These are phyloP conservation scores for Botrytis medusae DNA, from an alignment of 2,329 filamentous ascomycete species.

Conservation along the genomic window DNA sequence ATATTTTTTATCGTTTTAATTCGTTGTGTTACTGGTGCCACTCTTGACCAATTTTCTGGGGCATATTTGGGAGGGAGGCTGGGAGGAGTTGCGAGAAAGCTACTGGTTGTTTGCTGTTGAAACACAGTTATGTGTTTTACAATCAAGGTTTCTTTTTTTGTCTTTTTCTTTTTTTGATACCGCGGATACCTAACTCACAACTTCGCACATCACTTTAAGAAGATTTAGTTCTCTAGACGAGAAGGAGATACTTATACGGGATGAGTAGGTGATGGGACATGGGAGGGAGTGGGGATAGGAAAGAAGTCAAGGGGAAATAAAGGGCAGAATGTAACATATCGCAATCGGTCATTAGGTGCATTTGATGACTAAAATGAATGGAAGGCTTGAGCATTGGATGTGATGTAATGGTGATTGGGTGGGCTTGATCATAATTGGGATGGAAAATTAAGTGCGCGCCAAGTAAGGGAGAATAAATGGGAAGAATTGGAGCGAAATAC, in stretches of 20 bases:
- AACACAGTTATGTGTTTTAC: conserved; percentile 5
- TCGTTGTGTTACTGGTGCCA: conserved; percentile 9
- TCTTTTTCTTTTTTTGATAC: conserved; percentile 9
- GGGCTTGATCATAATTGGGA: neutral
- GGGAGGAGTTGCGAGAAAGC: conserved; percentile 10
- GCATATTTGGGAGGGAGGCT: conserved; percentile 6
- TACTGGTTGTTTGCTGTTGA: neutral
- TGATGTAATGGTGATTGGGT: neutral
- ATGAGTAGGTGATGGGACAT: neutral
- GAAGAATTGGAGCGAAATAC: neutral
- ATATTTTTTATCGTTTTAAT: conserved; percentile 12
- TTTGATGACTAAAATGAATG: neutral
- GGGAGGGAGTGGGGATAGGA: neutral
- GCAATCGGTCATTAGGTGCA: neutral
- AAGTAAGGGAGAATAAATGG: neutral
- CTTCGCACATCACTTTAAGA: conserved; percentile 7
- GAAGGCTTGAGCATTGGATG: neutral
- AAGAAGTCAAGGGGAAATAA: neutral
- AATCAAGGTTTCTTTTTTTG: conserved; percentile 2
- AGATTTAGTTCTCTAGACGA: neutral
- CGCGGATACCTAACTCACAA: conserved; percentile 10
- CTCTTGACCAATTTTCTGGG: conserved; percentile 5
- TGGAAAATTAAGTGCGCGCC: neutral
- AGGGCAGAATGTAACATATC: conserved; percentile 13
- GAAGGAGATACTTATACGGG: neutral